Percentiles rank a stretch among this genome's conserved stretches.
Conservation (phyloP, 371 early-diverging fungal species). For the Zychaea mexicana region DNA sequence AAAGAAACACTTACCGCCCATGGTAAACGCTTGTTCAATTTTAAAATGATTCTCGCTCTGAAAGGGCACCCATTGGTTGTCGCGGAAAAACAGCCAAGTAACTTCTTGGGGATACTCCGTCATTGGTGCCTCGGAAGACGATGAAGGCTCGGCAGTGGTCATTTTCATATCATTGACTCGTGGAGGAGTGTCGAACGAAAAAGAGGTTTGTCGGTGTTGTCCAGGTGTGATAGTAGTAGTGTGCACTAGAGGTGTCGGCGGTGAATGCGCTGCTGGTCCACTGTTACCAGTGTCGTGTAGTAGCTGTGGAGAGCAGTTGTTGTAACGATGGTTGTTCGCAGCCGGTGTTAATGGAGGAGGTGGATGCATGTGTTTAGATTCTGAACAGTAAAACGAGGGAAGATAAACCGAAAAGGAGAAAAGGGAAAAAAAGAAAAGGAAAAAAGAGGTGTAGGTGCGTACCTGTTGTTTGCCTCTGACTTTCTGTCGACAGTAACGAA, state of each 20-base stretch:
- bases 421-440: no score
- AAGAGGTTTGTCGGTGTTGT: not conserved
- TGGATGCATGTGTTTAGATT: not conserved
- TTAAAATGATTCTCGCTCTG: constrained; percentile 48
- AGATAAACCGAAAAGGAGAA: no score
- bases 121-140: constrained; percentile 16
- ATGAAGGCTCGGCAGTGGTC: not conserved
- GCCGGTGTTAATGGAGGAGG: not conserved
- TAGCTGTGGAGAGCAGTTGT: not conserved
- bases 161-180: constrained; percentile 2
- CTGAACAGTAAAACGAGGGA: not conserved
- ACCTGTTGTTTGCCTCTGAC: no score
- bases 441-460: no score
- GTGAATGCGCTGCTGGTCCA: not conserved
- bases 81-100: constrained; percentile 55
- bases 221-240: not conserved
- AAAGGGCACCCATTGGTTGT: constrained; percentile 53
- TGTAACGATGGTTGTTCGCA: not conserved
- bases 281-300: not conserved
- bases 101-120: constrained; percentile 45
- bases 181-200: not conserved
- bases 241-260: not conserved
- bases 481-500: no score
- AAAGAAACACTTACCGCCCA: constrained; percentile 42
- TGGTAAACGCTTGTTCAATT: constrained; percentile 54